These are phyloP conservation scores for Paracorniculantispora psalliotae DNA, from an alignment of 2,329 filamentous ascomycete species.

Conservation along the genomic window DNA sequence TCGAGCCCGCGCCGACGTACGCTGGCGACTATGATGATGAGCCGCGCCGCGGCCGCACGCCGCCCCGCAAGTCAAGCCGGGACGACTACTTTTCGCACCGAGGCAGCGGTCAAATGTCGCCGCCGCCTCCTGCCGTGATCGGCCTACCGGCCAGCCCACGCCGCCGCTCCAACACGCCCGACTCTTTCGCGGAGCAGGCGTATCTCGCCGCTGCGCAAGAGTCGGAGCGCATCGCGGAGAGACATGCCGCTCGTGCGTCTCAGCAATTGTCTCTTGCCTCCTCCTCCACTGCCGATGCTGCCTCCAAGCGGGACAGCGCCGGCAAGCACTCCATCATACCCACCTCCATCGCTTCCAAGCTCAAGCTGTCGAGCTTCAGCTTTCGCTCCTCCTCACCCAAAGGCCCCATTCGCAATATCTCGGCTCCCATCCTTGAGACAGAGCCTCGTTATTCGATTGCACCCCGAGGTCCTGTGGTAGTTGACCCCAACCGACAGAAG, in stretches of 20 bases:
- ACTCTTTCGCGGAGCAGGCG: constrained; percentile 31
- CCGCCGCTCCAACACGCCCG: constrained; percentile 20
- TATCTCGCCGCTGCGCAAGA: constrained; percentile 33
- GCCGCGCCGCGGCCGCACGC: background rate
- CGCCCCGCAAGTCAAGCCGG: background rate
- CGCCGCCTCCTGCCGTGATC: background rate
- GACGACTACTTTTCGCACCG: background rate
- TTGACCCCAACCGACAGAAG: background rate
- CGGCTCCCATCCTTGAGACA: background rate
- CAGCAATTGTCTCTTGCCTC: background rate
- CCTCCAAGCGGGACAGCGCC: background rate
- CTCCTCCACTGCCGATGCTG: background rate
- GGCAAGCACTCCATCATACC: background rate
- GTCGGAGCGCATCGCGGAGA: constrained; percentile 7
- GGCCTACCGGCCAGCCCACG: constrained; percentile 9
- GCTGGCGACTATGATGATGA: background rate
- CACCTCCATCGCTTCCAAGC: background rate
- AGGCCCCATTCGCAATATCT: background rate
- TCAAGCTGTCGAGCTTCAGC: background rate
- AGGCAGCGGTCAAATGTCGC: background rate
- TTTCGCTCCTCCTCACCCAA: background rate
- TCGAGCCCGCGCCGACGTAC: background rate
- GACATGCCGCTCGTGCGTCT: too few relatives aligned
- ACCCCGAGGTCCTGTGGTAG: background rate
- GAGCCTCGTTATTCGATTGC: background rate